Percentiles rank a stretch among this genome's conserved stretches.
Conservation (phyloP, 306 rosid species). For the Acacia acuminata region DNA sequence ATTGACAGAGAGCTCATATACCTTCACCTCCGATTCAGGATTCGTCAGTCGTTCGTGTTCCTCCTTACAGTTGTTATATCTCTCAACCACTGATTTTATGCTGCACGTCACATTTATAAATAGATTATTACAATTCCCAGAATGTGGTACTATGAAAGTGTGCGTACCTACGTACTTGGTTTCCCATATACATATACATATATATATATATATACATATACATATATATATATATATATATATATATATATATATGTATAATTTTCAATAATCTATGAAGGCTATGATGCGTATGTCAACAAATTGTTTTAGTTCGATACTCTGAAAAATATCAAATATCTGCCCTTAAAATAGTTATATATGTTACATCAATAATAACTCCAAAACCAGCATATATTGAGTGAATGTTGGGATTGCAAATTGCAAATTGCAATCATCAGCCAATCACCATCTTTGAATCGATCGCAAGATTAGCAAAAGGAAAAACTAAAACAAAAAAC, state of each 20-base stretch:
- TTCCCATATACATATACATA: too few relatives aligned
- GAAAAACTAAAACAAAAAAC: too few relatives aligned
- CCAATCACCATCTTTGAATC: too few relatives aligned
- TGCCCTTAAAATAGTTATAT: background rate
- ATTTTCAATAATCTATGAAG: too few relatives aligned
- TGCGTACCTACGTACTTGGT: background rate
- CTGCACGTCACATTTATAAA: conserved; percentile 29
- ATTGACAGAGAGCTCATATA: background rate
- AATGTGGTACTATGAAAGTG: background rate
- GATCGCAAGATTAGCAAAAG: too few relatives aligned
- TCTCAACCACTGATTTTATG: conserved; percentile 43
- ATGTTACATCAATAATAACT: background rate
- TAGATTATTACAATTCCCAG: background rate
- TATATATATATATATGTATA: too few relatives aligned
- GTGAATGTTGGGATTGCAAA: background rate
- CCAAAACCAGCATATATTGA: background rate
- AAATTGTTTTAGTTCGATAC: too few relatives aligned
- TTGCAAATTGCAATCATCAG: background rate
- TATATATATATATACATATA: too few relatives aligned
- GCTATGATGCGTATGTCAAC: too few relatives aligned
- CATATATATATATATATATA: too few relatives aligned
- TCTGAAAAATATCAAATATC: too few relatives aligned
- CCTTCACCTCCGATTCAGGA: conserved; percentile 51
- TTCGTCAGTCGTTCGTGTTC: conserved; percentile 38
- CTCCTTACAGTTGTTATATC: conserved; percentile 43